phyloP scores from a whole-genome alignment of 306 rosid genomes.

The Carpinus viminea region DNA sequence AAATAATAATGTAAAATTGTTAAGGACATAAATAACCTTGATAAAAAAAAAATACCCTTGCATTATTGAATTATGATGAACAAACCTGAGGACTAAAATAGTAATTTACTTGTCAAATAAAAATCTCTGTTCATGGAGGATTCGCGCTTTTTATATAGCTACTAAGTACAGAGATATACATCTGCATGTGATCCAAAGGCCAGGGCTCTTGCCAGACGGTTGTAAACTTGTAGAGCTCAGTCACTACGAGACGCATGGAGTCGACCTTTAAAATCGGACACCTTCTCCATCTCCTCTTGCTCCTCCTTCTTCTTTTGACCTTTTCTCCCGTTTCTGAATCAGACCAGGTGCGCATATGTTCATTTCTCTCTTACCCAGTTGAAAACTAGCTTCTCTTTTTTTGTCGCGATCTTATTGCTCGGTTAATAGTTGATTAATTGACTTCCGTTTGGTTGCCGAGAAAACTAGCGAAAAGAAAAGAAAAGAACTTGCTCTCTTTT shows the following conservation, averaged over 20 bases:
- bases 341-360: conserved; percentile 49
- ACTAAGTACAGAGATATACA: too few relatives aligned
- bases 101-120: too few relatives aligned
- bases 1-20: too few relatives aligned
- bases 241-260: not conserved
- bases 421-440: not conserved
- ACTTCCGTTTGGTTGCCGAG: conserved; percentile 16
- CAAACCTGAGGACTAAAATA: too few relatives aligned
- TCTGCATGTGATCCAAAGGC: not conserved
- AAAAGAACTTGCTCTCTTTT: not conserved
- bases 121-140: too few relatives aligned
- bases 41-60: too few relatives aligned
- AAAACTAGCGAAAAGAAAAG: conserved; percentile 3
- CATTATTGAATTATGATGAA: too few relatives aligned
- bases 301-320: conserved; percentile 10
- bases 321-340: conserved; percentile 40
- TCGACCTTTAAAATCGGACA: not conserved
- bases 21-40: too few relatives aligned
- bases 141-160: too few relatives aligned
- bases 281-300: not conserved
- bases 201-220: not conserved
- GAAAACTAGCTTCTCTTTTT: not conserved
- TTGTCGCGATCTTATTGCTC: not conserved
- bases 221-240: not conserved
- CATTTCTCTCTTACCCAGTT: not conserved